A percentile compares a stretch with the other conserved stretches of the same genome.
Evolutionary conservation across 1,284 basidiomycete genomes (phyloP).

Genomic region (Cutaneotrichosporon curvatum): DNA sequence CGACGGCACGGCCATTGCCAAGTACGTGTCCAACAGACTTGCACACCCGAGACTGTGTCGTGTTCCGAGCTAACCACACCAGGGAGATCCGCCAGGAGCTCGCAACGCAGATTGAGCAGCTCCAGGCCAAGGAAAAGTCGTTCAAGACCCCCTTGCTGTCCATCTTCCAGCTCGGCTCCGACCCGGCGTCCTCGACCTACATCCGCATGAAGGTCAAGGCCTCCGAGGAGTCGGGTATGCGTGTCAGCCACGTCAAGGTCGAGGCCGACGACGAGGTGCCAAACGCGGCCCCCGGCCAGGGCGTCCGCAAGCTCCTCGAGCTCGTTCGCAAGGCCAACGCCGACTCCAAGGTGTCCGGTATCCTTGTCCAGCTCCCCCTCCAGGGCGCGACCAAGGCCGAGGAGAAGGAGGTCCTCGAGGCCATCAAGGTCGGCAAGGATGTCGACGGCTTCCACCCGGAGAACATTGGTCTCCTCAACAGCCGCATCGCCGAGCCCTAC

Average conservation of each 20-base stretch:
- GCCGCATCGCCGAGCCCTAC: constrained; percentile 80
- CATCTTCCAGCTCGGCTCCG: constrained; percentile 89
- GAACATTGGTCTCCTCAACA: constrained; percentile 93
- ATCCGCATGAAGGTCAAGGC: constrained; percentile 98
- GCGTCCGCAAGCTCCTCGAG: constrained; percentile 67
- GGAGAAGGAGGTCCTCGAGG: constrained; percentile 86
- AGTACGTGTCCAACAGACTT: no score
- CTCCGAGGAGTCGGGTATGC: constrained; percentile 89
- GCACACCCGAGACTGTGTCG: no score
- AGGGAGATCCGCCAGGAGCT: constrained; percentile 75
- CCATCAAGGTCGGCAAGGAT: constrained; percentile 90
- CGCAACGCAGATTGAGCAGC: constrained; percentile 56
- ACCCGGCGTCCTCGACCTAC: constrained; percentile 85
- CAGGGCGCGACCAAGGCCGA: constrained; percentile 74
- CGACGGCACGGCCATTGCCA: constrained; percentile 81
- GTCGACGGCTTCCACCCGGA: constrained; percentile 99
- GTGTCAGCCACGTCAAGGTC: constrained; percentile 70
- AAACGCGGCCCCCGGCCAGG: constrained; percentile 20
- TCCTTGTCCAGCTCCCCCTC: constrained; percentile 96
- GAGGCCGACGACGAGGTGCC: constrained; percentile 58
- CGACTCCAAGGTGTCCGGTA: constrained; percentile 75
- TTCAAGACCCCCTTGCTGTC: constrained; percentile 78
- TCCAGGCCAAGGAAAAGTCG: constrained; percentile 59
- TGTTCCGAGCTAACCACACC: constrained; percentile 1
- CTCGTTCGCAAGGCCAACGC: constrained; percentile 76